Percentiles rank a stretch among this genome's conserved stretches.
Evolutionary conservation across 768 basidiomycete species (phyloP).

Genomic region (Omphalotus guepiniiformis): DNA sequence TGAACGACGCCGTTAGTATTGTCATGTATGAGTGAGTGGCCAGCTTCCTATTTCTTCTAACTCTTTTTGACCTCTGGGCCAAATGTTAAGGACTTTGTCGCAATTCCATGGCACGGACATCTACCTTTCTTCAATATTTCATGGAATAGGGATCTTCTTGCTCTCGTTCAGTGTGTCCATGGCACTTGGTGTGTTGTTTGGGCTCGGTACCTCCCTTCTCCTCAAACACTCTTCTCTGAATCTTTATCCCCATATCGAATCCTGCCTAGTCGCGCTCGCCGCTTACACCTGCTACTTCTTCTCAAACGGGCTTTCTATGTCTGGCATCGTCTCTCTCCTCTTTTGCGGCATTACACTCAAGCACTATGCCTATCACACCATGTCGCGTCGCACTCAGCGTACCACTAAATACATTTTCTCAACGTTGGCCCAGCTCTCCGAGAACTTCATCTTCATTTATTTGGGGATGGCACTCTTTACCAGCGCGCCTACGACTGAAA

Average conservation of each 20-base stretch:
- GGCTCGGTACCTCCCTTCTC: constrained; percentile 84
- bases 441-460: constrained; percentile 99
- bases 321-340: constrained; percentile 93
- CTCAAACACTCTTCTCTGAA: constrained; percentile 91
- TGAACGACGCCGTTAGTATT: constrained; percentile 99
- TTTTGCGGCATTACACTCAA: constrained; percentile 99
- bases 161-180: constrained; percentile 93
- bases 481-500: constrained; percentile 69
- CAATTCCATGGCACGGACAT: constrained; percentile 91
- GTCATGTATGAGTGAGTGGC: constrained; percentile 97
- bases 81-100: constrained; percentile 71
- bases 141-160: constrained; percentile 96
- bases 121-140: constrained; percentile 83
- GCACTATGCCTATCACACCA: constrained; percentile 99
- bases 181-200: constrained; percentile 89
- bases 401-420: constrained; percentile 95
- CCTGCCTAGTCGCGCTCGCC: constrained; percentile 90
- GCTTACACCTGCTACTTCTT: constrained; percentile 99
- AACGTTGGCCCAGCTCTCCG: constrained; percentile 88
- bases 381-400: constrained; percentile 92
- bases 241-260: constrained; percentile 90
- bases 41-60: not conserved
- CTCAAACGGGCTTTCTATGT: constrained; percentile 93
- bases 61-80: not conserved
- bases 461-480: constrained; percentile 98